Percentiles rank a stretch among this genome's conserved stretches.
Evolutionary conservation across 768 basidiomycete genomes (phyloP).

Genomic region (Astraeus odoratus): DNA sequence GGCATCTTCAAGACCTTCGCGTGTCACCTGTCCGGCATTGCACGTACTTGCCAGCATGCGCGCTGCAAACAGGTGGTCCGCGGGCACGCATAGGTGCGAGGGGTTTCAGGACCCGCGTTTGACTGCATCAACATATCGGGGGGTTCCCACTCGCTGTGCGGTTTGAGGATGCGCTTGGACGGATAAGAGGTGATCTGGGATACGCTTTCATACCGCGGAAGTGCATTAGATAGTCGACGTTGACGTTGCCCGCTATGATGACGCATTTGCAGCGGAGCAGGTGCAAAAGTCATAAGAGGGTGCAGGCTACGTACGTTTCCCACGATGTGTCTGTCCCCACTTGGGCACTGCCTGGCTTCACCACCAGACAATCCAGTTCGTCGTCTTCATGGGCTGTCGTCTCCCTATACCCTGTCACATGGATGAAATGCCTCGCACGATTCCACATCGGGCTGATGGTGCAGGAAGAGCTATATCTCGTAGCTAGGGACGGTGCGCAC

Average conservation of each 20-base stretch:
- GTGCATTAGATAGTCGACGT: background rate
- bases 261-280: background rate
- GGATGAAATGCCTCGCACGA: too few relatives aligned
- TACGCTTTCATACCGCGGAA: conserved; percentile 26
- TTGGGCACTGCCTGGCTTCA: too few relatives aligned
- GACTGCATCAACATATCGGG: conserved; percentile 31
- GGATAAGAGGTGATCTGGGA: conserved; percentile 46
- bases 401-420: too few relatives aligned
- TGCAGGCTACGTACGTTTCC: too few relatives aligned
- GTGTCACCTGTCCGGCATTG: conserved; percentile 41
- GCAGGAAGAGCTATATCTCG: too few relatives aligned
- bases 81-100: conserved; percentile 32
- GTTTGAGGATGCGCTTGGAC: conserved; percentile 34
- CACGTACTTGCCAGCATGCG: conserved; percentile 45
- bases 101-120: conserved; percentile 30
- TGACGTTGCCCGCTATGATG: too few relatives aligned
- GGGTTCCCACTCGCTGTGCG: conserved; percentile 35
- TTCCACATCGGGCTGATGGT: too few relatives aligned
- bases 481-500: too few relatives aligned
- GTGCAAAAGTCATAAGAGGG: too few relatives aligned
- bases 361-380: too few relatives aligned
- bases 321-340: too few relatives aligned
- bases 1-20: conserved; percentile 37
- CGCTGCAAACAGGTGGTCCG: conserved; percentile 37
- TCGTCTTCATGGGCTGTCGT: too few relatives aligned